phyloP scores from a whole-genome alignment of 2,329 filamentous ascomycete genomes.

The Pezicula neosporulosa region DNA sequence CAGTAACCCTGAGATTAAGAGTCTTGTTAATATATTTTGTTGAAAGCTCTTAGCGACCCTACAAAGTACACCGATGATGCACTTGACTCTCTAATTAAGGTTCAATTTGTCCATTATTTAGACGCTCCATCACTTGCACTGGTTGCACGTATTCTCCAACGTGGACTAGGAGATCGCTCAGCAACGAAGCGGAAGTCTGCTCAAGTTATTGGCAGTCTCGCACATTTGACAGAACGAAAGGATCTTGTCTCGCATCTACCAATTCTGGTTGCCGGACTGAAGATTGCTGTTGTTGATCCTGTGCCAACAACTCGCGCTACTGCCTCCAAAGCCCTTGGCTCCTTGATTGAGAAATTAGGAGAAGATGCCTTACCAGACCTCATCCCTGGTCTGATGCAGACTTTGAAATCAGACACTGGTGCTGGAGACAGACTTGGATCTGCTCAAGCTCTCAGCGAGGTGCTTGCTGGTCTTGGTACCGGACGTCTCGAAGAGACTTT shows the following conservation, averaged over 20 bases:
- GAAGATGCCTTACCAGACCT: conserved; percentile 96
- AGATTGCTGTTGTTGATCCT: conserved; percentile 86
- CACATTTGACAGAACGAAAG: conserved; percentile 93
- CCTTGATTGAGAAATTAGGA: conserved; percentile 95
- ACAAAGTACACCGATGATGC: conserved; percentile 97
- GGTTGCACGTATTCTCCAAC: conserved; percentile 91
- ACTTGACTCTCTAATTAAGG: conserved; percentile 89
- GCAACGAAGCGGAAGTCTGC: conserved; percentile 94
- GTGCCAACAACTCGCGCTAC: conserved; percentile 95
- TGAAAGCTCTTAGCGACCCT: conserved; percentile 95
- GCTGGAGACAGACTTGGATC: conserved; percentile 95
- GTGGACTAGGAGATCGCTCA: conserved; percentile 85
- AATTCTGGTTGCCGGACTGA: conserved; percentile 85
- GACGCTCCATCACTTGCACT: conserved; percentile 93
- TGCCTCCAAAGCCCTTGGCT: conserved; percentile 91
- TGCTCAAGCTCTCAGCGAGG: conserved; percentile 92
- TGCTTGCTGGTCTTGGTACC: conserved; percentile 91
- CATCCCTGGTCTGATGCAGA: conserved; percentile 96
- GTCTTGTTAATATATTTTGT: conserved; percentile 80
- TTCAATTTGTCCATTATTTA: conserved; percentile 98
- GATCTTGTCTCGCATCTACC: conserved; percentile 89
- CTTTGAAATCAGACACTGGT: conserved; percentile 93
- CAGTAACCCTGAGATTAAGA: conserved; percentile 94
- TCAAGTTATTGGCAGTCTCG: conserved; percentile 96
- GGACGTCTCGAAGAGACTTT: conserved; percentile 90